A percentile compares a stretch with the other conserved stretches of the same genome.
Conservation (phyloP, 345 rosid genomes). For the Eucalyptus camaldulensis region DNA sequence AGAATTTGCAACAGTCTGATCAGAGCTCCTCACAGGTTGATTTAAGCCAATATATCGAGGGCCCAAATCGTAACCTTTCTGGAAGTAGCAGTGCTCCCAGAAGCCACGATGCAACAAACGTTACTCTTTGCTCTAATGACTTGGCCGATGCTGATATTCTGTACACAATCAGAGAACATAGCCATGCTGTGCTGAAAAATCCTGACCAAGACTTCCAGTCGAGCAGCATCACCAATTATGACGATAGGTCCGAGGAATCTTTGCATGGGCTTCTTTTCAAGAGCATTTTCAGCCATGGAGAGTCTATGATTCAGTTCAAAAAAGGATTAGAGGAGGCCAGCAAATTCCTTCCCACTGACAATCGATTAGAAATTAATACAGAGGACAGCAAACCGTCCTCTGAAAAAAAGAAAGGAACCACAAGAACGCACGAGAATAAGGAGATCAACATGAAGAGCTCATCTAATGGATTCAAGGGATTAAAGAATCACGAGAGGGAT, state of each 20-base stretch:
- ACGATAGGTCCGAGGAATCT: constrained; percentile 14
- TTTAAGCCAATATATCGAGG: neutral
- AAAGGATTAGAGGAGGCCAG: constrained; percentile 83
- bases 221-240: neutral
- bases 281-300: constrained; percentile 38
- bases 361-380: constrained; percentile 18
- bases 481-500: constrained; percentile 41
- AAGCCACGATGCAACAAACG: neutral
- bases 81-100: constrained; percentile 10
- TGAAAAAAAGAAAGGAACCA: neutral
- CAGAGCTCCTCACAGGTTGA: neutral
- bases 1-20: constrained; percentile 2
- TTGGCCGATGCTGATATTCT: neutral
- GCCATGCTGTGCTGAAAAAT: neutral
- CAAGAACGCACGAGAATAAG: constrained; percentile 3
- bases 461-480: constrained; percentile 7
- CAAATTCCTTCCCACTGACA: constrained; percentile 58
- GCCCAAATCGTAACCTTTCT: neutral
- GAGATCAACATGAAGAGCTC: neutral
- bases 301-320: constrained; percentile 49
- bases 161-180: neutral
- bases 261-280: constrained; percentile 31
- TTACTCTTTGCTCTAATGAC: neutral
- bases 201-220: neutral
- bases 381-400: constrained; percentile 1